phyloP scores from a whole-genome alignment of 768 basidiomycete genomes.

The Lactifluus pinguis region DNA sequence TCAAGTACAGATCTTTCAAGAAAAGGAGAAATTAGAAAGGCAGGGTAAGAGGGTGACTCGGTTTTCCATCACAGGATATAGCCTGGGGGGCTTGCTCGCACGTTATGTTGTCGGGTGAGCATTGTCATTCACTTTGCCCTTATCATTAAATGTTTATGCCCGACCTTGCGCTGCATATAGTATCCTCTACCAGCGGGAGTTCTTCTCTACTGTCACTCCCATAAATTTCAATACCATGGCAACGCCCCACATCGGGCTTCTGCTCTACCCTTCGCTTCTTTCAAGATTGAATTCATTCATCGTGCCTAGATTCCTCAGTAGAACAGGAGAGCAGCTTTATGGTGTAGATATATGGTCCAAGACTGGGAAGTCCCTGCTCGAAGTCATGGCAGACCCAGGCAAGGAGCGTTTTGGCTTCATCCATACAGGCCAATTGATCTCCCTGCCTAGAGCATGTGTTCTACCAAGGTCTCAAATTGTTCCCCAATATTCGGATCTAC shows the following conservation, averaged over 20 bases:
- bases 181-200: slow-evolving; percentile 53
- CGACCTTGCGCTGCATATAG: slow-evolving; percentile 26
- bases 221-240: slow-evolving; percentile 80
- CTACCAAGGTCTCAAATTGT: slow-evolving; percentile 58
- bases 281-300: slow-evolving; percentile 45
- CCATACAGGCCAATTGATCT: background rate
- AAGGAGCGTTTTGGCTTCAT: background rate
- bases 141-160: background rate
- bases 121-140: background rate
- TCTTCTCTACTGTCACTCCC: slow-evolving; percentile 63
- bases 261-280: slow-evolving; percentile 49
- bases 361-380: slow-evolving; percentile 55
- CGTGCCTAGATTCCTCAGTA: slow-evolving; percentile 60
- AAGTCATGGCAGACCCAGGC: slow-evolving; percentile 78
- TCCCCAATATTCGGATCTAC: slow-evolving; percentile 64
- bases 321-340: slow-evolving; percentile 62
- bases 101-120: slow-evolving; percentile 67
- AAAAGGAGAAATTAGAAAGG: slow-evolving; percentile 42
- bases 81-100: slow-evolving; percentile 72
- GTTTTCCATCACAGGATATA: slow-evolving; percentile 73
- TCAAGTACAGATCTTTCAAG: slow-evolving; percentile 41
- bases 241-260: slow-evolving; percentile 75
- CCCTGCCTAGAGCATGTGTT: slow-evolving; percentile 53
- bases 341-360: slow-evolving; percentile 59
- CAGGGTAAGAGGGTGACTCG: slow-evolving; percentile 51